phyloP scores from a whole-genome alignment of 495 filamentous ascomycete species.

The Neurospora tetrasperma region DNA sequence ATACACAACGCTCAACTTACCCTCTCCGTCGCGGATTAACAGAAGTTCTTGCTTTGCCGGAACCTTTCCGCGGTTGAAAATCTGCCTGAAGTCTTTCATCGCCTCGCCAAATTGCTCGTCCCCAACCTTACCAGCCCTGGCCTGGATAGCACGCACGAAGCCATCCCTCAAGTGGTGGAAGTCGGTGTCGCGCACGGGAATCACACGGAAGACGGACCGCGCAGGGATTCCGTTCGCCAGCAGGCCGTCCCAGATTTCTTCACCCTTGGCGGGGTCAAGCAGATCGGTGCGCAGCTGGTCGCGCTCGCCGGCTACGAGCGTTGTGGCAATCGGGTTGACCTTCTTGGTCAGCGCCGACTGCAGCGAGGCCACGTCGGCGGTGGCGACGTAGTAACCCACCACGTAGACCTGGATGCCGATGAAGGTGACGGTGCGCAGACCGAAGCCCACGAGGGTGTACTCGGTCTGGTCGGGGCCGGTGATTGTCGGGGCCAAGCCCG shows the following conservation, averaged over 20 bases:
- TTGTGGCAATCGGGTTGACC: constrained; percentile 59
- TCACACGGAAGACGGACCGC: constrained; percentile 64
- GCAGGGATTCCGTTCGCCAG: constrained; percentile 49
- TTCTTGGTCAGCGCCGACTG: constrained; percentile 37
- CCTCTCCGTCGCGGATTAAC: constrained; percentile 55
- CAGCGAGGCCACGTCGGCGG: constrained; percentile 54
- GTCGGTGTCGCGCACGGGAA: constrained; percentile 81
- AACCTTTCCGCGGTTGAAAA: constrained; percentile 68
- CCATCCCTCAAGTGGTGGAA: constrained; percentile 87
- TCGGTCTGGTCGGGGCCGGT: constrained; percentile 35
- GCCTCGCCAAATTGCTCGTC: constrained; percentile 62
- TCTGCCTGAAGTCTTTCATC: constrained; percentile 61
- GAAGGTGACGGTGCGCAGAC: constrained; percentile 81
- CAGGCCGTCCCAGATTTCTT: constrained; percentile 62
- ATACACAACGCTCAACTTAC: constrained; percentile 58
- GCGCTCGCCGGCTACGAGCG: constrained; percentile 71
- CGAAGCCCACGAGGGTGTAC: constrained; percentile 80
- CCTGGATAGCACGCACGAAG: constrained; percentile 75
- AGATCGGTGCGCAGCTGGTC: constrained; percentile 55
- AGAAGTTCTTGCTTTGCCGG: constrained; percentile 66
- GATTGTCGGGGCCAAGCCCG: constrained; percentile 2
- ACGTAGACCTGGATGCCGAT: constrained; percentile 90
- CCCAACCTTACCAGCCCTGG: constrained; percentile 49
- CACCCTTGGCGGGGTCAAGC: constrained; percentile 56
- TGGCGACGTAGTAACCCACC: constrained; percentile 81